Conservation (phyloP, 495 filamentous ascomycete genomes). For the Letharia columbiana region DNA sequence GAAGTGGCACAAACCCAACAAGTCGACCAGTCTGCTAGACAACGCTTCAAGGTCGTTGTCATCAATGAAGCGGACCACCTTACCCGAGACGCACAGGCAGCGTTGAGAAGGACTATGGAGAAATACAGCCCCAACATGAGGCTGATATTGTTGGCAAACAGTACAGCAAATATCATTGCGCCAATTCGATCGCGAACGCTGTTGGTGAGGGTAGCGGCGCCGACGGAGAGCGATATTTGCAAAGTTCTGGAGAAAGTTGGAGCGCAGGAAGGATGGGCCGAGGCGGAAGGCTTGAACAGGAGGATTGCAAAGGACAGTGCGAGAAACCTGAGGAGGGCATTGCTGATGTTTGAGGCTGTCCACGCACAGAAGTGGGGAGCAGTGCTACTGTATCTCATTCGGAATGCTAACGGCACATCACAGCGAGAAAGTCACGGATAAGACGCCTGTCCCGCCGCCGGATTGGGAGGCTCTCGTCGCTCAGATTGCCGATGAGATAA, state of each 20-base stretch:
- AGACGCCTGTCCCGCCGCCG: conserved; percentile 80
- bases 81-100: conserved; percentile 89
- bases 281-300: conserved; percentile 60
- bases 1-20: conserved; percentile 98
- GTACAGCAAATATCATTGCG: conserved; percentile 93
- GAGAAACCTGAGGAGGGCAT: conserved; percentile 76
- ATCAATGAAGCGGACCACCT: conserved; percentile 99
- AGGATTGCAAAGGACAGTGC: conserved; percentile 88
- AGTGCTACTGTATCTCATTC: conserved; percentile 19
- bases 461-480: conserved; percentile 91
- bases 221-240: conserved; percentile 75
- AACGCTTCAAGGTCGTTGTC: conserved; percentile 95
- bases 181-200: conserved; percentile 85
- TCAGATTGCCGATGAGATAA: conserved; percentile 81
- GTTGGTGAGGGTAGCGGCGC: conserved; percentile 85
- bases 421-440: conserved; percentile 86
- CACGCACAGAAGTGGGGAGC: conserved; percentile 83
- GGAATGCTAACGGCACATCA: conserved; percentile 3
- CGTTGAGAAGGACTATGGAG: conserved; percentile 93
- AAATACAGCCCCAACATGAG: conserved; percentile 95
- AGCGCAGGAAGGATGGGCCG: conserved; percentile 65
- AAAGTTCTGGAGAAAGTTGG: conserved; percentile 65
- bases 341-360: conserved; percentile 94
- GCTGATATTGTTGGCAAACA: conserved; percentile 85
- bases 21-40: conserved; percentile 79